These are phyloP conservation scores for Protomyces inundatus DNA, from an alignment of 1,139 yeast genomes.

Conservation along the genomic window DNA sequence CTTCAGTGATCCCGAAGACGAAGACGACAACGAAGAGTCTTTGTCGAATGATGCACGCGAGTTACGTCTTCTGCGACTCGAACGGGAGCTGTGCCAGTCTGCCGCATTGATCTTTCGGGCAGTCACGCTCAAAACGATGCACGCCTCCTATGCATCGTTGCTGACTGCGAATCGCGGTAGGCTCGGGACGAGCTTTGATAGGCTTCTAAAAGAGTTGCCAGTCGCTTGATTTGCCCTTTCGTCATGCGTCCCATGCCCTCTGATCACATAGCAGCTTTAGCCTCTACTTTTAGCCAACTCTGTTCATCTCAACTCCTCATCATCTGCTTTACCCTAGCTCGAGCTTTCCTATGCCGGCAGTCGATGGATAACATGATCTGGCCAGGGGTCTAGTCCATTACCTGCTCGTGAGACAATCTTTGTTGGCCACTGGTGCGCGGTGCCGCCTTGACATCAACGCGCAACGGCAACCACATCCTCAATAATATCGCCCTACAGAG, in stretches of 20 bases:
- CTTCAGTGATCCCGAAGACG: constrained; percentile 22
- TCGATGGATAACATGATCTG: too few species aligned
- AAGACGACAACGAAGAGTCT: not conserved
- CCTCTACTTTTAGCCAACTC: too few species aligned
- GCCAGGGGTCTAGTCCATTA: too few species aligned
- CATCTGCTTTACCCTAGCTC: too few species aligned
- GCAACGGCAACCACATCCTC: too few species aligned
- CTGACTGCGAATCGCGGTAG: constrained; percentile 23
- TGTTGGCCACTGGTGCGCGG: too few species aligned
- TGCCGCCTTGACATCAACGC: too few species aligned
- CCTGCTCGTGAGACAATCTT: too few species aligned
- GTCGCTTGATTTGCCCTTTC: constrained; percentile 43
- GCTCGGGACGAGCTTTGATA: constrained; percentile 24
- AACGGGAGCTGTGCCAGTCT: constrained; percentile 29
- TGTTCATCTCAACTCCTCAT: too few species aligned
- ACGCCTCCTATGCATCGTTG: constrained; percentile 6
- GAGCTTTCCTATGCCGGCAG: too few species aligned
- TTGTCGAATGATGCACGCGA: not conserved
- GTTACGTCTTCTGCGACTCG: constrained; percentile 17
- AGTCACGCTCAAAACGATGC: constrained; percentile 28
- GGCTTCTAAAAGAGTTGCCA: constrained; percentile 40
- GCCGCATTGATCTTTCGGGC: constrained; percentile 32
- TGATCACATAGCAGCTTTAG: not conserved
- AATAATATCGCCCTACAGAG: too few species aligned
- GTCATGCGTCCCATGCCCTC: not conserved